Evolutionary conservation across 2,329 filamentous ascomycete genomes (phyloP).

Genomic region (Chaetomium sp.): DNA sequence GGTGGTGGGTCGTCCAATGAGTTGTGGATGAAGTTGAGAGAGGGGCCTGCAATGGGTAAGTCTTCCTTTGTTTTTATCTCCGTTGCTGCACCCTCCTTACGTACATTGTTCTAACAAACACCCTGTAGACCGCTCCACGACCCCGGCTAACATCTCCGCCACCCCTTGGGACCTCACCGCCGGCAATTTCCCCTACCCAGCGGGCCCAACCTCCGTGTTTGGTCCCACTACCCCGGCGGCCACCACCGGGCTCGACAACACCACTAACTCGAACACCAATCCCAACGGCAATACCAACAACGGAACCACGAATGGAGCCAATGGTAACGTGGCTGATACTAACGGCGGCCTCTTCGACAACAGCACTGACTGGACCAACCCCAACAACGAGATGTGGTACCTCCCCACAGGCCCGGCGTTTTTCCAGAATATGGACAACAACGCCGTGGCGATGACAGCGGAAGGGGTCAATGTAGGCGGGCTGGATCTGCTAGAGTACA

Average conservation of each 20-base stretch:
- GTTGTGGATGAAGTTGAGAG: conserved; percentile 32
- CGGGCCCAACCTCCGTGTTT: conserved; percentile 41
- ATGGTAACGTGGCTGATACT: not conserved
- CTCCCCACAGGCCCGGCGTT: conserved; percentile 57
- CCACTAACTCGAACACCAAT: not conserved
- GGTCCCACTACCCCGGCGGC: conserved; percentile 45
- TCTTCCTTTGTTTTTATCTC: conserved; percentile 7
- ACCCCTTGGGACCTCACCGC: conserved; percentile 55
- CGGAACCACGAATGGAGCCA: conserved; percentile 3
- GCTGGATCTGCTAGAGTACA: conserved; percentile 60
- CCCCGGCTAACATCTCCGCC: conserved; percentile 52
- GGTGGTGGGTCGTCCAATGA: conserved; percentile 15
- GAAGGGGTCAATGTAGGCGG: conserved; percentile 62
- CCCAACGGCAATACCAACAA: conserved; percentile 10
- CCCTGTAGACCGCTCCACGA: conserved; percentile 33
- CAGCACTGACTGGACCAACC: conserved; percentile 44
- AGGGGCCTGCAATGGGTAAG: conserved; percentile 36
- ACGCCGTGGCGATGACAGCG: conserved; percentile 57
- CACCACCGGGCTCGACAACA: conserved; percentile 19
- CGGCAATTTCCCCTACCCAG: conserved; percentile 48
- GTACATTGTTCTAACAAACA: conserved; percentile 7
- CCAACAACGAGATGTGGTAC: conserved; percentile 60
- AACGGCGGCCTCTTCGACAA: conserved; percentile 36
- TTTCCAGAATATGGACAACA: conserved; percentile 58
- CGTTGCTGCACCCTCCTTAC: not conserved